Evolutionary conservation across 208 protist genomes (phyloP).

Genomic region (Leishmania martiniquensis): DNA sequence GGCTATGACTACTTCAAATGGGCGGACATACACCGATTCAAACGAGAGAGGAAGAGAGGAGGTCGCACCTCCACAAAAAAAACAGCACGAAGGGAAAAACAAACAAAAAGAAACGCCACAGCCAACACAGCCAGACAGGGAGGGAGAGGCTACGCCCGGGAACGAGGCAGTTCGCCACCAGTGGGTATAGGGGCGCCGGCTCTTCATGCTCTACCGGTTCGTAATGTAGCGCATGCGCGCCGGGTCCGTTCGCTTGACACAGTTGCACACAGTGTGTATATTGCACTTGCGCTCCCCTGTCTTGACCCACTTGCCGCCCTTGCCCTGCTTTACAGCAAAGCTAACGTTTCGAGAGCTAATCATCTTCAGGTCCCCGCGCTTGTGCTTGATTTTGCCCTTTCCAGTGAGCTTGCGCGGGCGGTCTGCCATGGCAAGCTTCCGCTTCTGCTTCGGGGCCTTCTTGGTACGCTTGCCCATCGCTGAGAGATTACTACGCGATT

Average conservation of each 20-base stretch:
- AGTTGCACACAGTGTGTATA: constrained; percentile 92
- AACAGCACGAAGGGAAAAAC: neutral
- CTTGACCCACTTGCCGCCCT: constrained; percentile 81
- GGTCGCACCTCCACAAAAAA: too few species aligned
- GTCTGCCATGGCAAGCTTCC: constrained; percentile 78
- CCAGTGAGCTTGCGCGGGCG: constrained; percentile 79
- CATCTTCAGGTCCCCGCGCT: constrained; percentile 83
- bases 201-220: constrained; percentile 68
- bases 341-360: constrained; percentile 78
- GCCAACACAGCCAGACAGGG: too few species aligned
- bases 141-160: too few species aligned
- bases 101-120: too few species aligned
- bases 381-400: constrained; percentile 86
- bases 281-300: constrained; percentile 89
- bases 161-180: too few species aligned
- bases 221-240: constrained; percentile 75
- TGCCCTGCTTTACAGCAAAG: constrained; percentile 87
- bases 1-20: too few species aligned
- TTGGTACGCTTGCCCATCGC: constrained; percentile 86
- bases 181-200: neutral
- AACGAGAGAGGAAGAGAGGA: neutral
- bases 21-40: neutral
- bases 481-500: constrained; percentile 1
- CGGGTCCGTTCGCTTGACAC: constrained; percentile 87
- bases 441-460: constrained; percentile 85